phyloP scores from a whole-genome alignment of 2,329 filamentous ascomycete genomes.

The Pseudopithomyces maydicus region DNA sequence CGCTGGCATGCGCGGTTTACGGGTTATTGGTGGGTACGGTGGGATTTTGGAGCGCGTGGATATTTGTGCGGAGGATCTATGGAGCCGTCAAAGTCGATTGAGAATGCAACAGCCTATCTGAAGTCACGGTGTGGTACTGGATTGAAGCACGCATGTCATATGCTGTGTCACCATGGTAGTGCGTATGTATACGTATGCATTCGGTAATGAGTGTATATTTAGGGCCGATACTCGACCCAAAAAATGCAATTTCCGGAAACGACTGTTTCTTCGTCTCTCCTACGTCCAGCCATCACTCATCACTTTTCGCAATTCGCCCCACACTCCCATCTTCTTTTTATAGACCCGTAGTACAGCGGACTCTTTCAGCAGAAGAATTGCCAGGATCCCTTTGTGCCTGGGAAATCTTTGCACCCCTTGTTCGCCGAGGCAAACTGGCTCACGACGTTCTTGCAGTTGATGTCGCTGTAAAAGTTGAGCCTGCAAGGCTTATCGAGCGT shows the following conservation, averaged over 20 bases:
- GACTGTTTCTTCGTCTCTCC: no score
- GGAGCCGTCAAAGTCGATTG: constrained; percentile 48
- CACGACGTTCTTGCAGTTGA: neutral
- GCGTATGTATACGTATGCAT: no score
- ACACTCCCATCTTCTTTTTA: no score
- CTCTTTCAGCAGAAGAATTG: neutral
- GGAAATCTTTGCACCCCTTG: constrained; percentile 1
- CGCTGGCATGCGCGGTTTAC: constrained; percentile 80
- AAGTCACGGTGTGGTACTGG: neutral
- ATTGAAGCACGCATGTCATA: no score
- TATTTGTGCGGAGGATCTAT: constrained; percentile 84
- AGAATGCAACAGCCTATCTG: neutral
- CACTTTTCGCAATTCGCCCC: no score
- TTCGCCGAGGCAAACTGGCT: neutral
- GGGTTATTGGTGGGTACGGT: constrained; percentile 81
- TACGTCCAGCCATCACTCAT: no score
- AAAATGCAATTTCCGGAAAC: no score
- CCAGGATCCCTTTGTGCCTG: neutral
- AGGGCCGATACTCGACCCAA: no score
- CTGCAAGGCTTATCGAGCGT: neutral
- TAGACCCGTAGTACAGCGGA: no score
- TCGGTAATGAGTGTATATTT: no score
- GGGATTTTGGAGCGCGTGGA: constrained; percentile 82
- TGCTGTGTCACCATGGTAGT: no score
- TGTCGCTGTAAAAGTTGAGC: neutral